Percentiles rank a stretch among this genome's conserved stretches.
Evolutionary conservation across 495 filamentous ascomycete species (phyloP).

Genomic region (Penicillium silybi): DNA sequence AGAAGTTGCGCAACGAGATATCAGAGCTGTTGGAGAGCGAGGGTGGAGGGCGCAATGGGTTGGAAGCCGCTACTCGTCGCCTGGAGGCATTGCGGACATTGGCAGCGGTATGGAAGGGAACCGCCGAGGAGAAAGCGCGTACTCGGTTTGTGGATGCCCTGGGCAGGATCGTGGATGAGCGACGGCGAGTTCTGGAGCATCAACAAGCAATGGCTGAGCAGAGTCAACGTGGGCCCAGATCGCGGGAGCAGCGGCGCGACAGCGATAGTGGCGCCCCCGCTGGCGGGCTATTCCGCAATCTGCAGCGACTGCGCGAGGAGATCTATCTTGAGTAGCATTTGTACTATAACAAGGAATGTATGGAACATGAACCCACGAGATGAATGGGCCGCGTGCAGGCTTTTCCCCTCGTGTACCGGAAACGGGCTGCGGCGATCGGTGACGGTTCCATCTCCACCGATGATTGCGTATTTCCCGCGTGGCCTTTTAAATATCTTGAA

Average conservation of each 20-base stretch:
- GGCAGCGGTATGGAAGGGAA: slow-evolving; percentile 82
- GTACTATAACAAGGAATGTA: neutral
- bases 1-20: slow-evolving; percentile 68
- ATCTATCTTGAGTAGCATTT: slow-evolving; percentile 51
- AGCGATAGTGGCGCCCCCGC: slow-evolving; percentile 48
- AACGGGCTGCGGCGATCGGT: slow-evolving; percentile 15
- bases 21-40: slow-evolving; percentile 56
- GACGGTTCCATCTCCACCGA: slow-evolving; percentile 14
- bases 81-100: slow-evolving; percentile 71
- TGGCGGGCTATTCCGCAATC: slow-evolving; percentile 74
- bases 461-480: slow-evolving; percentile 26
- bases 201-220: slow-evolving; percentile 45
- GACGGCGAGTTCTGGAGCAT: slow-evolving; percentile 53
- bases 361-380: neutral
- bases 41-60: slow-evolving; percentile 32
- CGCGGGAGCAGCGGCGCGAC: slow-evolving; percentile 29
- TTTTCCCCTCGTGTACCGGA: slow-evolving; percentile 4
- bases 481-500: slow-evolving; percentile 6
- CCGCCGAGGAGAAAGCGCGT: slow-evolving; percentile 86
- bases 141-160: slow-evolving; percentile 76
- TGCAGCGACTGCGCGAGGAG: slow-evolving; percentile 75
- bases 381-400: neutral
- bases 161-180: slow-evolving; percentile 54
- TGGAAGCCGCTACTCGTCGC: slow-evolving; percentile 65
- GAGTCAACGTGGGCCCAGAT: slow-evolving; percentile 19